Evolutionary conservation across 257 asterid genomes (phyloP), one percentile per base, ranked within the genome.

Genomic region (Rehmannia glutinosa): DNA sequence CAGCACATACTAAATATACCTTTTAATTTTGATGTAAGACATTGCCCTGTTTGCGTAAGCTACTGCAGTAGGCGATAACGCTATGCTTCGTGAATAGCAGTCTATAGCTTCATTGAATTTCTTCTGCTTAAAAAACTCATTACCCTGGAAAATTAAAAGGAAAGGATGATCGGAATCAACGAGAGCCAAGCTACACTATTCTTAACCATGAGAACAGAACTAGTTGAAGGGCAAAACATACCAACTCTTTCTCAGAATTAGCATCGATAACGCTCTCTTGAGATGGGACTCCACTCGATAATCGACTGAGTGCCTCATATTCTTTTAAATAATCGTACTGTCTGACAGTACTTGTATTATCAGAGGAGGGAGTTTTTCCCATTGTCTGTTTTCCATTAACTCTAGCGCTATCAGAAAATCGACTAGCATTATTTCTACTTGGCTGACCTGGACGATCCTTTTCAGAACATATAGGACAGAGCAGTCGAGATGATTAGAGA

Each of bases 31-130:
- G 70, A 94, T 77, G 71, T 82, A 94, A 55, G 99, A 95, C 99
- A 94, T 94, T 57, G 95, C 99, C 78, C 99, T 81, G 74, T 94
- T 91, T 43, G 96, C 99, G 79, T 85, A 87, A 71, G 95, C 90
- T 55, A 91, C 95, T 35, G 97, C 97, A 72, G 97, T 86, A 57
- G 97, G 99, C 20, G 88, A 85, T 61, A 94, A 81, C 24, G 96
- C 99, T 63, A 94, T 94, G 87, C 99, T 91, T 73, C 97, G 84
- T 62, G 99, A 91, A 80, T 91, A 94, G 79, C 97, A 91, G 62
- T 91, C 95, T 81, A 94, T 79, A 57, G 99, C 97, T 58, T 91
- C 97, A 78, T 78, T 84, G 78, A 81, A 94, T 62, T 85, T 94
- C 82, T 88, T 90, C 83, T 85, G 80, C 82, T 94, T 94, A 73